Conservation (phyloP, 1,139 yeast species). For the Taiozyma sp. region DNA sequence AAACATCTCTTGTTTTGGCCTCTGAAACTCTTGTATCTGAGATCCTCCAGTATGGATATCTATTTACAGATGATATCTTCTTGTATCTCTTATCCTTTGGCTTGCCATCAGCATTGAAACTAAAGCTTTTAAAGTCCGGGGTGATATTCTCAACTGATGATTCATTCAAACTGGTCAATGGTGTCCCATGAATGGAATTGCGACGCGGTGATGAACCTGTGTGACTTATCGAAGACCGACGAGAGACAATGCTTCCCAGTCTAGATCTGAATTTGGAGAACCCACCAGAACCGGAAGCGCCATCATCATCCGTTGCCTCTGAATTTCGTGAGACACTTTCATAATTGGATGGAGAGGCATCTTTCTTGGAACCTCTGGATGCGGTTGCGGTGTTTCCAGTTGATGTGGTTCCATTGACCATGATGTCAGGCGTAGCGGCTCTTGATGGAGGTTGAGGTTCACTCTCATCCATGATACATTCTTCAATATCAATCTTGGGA, state of each 20-base stretch:
- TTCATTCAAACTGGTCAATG: background rate
- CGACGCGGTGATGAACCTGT: slow-evolving; percentile 12
- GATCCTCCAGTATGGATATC: slow-evolving; percentile 79
- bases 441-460: background rate
- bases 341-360: background rate
- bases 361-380: background rate
- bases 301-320: slow-evolving; percentile 11
- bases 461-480: background rate
- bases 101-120: background rate
- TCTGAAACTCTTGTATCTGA: slow-evolving; percentile 73
- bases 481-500: slow-evolving; percentile 37
- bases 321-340: slow-evolving; percentile 17
- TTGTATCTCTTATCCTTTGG: slow-evolving; percentile 18
- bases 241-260: slow-evolving; percentile 21
- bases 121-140: background rate
- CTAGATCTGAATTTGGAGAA: slow-evolving; percentile 18
- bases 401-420: background rate
- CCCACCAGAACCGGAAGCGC: slow-evolving; percentile 5
- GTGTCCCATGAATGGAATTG: slow-evolving; percentile 7
- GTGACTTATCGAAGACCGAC: slow-evolving; percentile 17
- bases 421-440: background rate
- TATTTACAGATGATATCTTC: slow-evolving; percentile 47
- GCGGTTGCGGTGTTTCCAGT: slow-evolving; percentile 1
- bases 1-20: slow-evolving; percentile 51
- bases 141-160: background rate